A percentile compares a stretch with the other conserved stretches of the same genome.
These are phyloP conservation scores for Ilex paraguariensis DNA, from an alignment of 305 asterid species.

Conservation along the genomic window DNA sequence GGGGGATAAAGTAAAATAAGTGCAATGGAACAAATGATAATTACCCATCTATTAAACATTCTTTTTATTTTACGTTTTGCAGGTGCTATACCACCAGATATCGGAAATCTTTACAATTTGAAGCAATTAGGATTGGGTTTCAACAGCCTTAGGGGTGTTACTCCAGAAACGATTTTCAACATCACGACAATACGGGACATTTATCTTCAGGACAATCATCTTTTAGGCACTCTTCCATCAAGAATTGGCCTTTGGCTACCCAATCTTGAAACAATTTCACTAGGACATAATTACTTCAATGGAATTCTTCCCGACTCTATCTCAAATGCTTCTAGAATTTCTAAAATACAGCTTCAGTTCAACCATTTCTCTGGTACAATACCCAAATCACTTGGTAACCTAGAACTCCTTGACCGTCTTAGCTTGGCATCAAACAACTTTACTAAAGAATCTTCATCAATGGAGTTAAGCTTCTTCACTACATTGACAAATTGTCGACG, in stretches of 20 bases:
- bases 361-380: conserved; percentile 27
- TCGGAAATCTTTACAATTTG: conserved; percentile 32
- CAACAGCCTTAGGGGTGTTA: conserved; percentile 25
- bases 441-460: conserved; percentile 11
- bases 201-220: conserved; percentile 16
- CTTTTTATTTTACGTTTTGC: conserved; percentile 7
- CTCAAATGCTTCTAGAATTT: conserved; percentile 34
- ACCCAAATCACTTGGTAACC: conserved; percentile 31
- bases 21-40: too few species aligned
- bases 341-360: conserved; percentile 13
- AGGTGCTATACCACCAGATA: conserved; percentile 22
- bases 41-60: not conserved
- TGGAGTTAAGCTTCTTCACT: conserved; percentile 19
- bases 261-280: conserved; percentile 25
- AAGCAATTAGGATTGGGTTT: conserved; percentile 13
- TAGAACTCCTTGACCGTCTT: conserved; percentile 19
- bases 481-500: conserved; percentile 30
- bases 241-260: conserved; percentile 17
- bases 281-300: conserved; percentile 24
- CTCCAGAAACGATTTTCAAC: conserved; percentile 33
- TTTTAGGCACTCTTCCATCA: conserved; percentile 18
- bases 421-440: conserved; percentile 15
- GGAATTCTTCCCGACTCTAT: conserved; percentile 32
- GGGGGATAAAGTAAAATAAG: too few species aligned
- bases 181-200: conserved; percentile 22